These are phyloP conservation scores for Penicillium aurantiogriseum DNA, from an alignment of 2,329 filamentous ascomycete genomes.

Conservation along the genomic window DNA sequence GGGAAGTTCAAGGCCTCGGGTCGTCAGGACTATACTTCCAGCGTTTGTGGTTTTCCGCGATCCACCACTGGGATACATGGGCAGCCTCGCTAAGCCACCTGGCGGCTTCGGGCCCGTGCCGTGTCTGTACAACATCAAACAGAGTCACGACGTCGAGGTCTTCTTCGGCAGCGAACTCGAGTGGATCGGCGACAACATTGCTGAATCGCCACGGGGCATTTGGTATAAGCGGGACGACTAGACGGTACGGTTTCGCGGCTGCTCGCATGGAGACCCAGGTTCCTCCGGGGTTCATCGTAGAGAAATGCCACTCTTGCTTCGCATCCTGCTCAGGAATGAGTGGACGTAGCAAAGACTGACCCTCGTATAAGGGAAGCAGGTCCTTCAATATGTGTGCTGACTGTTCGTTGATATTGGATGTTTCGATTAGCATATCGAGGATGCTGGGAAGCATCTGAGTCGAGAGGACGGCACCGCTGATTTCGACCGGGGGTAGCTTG, in stretches of 20 bases:
- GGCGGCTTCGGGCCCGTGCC: slow-evolving; percentile 34
- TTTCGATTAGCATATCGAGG: slow-evolving; percentile 47
- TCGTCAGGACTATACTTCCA: slow-evolving; percentile 18
- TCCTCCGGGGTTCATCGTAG: slow-evolving; percentile 38
- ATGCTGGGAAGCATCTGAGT: slow-evolving; percentile 48
- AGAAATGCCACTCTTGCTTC: slow-evolving; percentile 36
- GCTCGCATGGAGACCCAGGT: slow-evolving; percentile 63
- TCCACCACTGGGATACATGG: slow-evolving; percentile 41
- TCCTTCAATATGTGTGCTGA: slow-evolving; percentile 38
- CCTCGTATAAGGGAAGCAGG: slow-evolving; percentile 48
- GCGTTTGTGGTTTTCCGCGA: slow-evolving; percentile 33
- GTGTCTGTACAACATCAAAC: slow-evolving; percentile 23
- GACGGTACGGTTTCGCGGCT: slow-evolving; percentile 70
- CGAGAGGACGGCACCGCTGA: slow-evolving; percentile 22
- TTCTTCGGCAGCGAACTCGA: slow-evolving; percentile 35
- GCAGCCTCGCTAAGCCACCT: slow-evolving; percentile 39
- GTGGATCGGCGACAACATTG: slow-evolving; percentile 34
- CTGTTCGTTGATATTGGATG: slow-evolving; percentile 39
- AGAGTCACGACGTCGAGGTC: slow-evolving; percentile 33
- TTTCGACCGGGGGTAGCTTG: slow-evolving; percentile 21
- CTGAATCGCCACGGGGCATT: slow-evolving; percentile 53
- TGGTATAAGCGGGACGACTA: slow-evolving; percentile 74
- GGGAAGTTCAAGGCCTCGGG: not conserved
- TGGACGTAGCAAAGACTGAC: slow-evolving; percentile 48
- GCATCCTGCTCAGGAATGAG: slow-evolving; percentile 36